A percentile compares a stretch with the other conserved stretches of the same genome.
These are phyloP conservation scores for Pythium chondricola DNA, from an alignment of 352 stramenopile genomes.

Conservation along the genomic window DNA sequence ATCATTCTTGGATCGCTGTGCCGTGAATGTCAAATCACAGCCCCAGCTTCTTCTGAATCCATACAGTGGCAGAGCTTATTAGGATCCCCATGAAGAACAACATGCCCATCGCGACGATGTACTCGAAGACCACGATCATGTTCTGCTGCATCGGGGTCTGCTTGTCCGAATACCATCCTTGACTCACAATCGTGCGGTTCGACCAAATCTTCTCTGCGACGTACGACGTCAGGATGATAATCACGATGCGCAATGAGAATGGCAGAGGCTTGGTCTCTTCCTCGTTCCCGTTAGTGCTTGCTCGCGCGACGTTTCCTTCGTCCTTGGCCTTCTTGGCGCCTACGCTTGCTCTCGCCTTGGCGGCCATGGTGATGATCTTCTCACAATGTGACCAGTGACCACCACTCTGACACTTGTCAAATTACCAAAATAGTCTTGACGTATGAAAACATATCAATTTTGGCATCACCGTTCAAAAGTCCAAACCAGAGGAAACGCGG, in stretches of 20 bases:
- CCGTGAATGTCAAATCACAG: too few relatives aligned
- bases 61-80: conserved; percentile 42
- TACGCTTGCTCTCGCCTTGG: background rate
- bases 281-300: background rate
- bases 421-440: too few relatives aligned
- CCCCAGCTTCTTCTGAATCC: conserved; percentile 14
- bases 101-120: conserved; percentile 66
- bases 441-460: too few relatives aligned
- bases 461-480: conserved; percentile 26
- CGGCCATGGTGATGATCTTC: background rate
- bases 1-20: background rate
- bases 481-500: conserved; percentile 6
- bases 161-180: conserved; percentile 54
- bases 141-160: conserved; percentile 43
- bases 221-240: conserved; percentile 60
- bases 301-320: background rate
- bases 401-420: too few relatives aligned
- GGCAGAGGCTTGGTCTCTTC: conserved; percentile 20
- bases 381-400: too few relatives aligned
- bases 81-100: conserved; percentile 66
- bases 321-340: background rate
- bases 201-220: conserved; percentile 79
- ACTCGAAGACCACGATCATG: conserved; percentile 77
- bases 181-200: conserved; percentile 55
- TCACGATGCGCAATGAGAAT: conserved; percentile 46